A percentile compares a stretch with the other conserved stretches of the same genome.
Evolutionary conservation across 2,329 filamentous ascomycete species (phyloP).

Genomic region (Acarospora socialis): DNA sequence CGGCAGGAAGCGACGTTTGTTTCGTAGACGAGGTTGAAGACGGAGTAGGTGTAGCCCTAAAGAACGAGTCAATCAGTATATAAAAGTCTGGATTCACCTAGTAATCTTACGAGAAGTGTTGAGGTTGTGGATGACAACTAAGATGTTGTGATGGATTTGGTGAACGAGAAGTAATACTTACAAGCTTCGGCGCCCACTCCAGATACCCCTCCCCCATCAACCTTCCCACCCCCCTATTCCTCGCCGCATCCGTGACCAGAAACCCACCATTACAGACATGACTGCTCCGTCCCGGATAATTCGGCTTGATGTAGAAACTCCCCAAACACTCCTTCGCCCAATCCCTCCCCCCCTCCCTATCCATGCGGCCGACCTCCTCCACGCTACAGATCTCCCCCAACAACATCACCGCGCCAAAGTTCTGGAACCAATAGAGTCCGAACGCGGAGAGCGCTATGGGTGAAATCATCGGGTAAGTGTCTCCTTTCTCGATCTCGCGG

Average conservation of each 20-base stretch:
- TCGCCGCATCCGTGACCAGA: slow-evolving; percentile 56
- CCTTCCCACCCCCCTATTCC: slow-evolving; percentile 59
- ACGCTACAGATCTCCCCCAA: slow-evolving; percentile 56
- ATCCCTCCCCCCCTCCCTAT: slow-evolving; percentile 45
- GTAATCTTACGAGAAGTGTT: too few relatives aligned
- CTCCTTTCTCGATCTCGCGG: slow-evolving; percentile 80
- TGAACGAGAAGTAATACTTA: slow-evolving; percentile 24
- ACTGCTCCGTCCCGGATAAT: slow-evolving; percentile 80
- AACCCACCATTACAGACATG: slow-evolving; percentile 73
- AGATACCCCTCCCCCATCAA: slow-evolving; percentile 65
- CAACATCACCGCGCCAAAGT: slow-evolving; percentile 79
- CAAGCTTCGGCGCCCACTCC: slow-evolving; percentile 57
- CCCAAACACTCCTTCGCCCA: slow-evolving; percentile 74
- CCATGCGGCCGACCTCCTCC: slow-evolving; percentile 37
- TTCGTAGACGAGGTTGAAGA: slow-evolving; percentile 91
- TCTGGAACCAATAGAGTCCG: slow-evolving; percentile 76
- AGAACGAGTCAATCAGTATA: slow-evolving; percentile 1
- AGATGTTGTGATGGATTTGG: not conserved
- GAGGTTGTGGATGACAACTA: slow-evolving; percentile 6
- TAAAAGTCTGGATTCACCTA: not conserved
- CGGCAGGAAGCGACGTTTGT: slow-evolving; percentile 80
- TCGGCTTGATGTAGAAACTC: slow-evolving; percentile 88
- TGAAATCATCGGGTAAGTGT: slow-evolving; percentile 81
- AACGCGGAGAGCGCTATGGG: slow-evolving; percentile 61
- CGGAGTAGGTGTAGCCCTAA: slow-evolving; percentile 73